Conservation (phyloP, 352 stramenopile species). For the Phytophthora syringae region DNA sequence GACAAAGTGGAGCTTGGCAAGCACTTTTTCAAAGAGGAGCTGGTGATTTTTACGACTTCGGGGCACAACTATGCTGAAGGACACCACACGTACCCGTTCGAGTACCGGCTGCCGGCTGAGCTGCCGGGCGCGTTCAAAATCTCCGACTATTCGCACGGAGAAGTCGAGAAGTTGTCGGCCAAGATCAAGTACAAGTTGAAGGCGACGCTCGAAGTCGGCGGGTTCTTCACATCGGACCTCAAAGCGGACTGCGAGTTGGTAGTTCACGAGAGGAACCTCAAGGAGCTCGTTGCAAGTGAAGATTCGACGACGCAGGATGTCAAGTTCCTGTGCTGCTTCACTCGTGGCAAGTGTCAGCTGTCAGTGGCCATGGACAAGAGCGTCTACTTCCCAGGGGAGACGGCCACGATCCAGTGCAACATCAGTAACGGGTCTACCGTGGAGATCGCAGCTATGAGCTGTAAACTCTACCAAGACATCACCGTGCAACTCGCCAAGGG, state of each 20-base stretch:
- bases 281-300: constrained; percentile 49
- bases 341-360: constrained; percentile 55
- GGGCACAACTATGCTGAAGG: constrained; percentile 43
- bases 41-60: constrained; percentile 57
- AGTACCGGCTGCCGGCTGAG: constrained; percentile 60
- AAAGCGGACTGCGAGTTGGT: constrained; percentile 63
- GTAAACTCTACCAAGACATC: constrained; percentile 62
- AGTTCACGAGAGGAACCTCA: constrained; percentile 63
- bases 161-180: constrained; percentile 51
- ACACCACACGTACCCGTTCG: constrained; percentile 69
- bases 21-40: constrained; percentile 78
- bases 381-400: constrained; percentile 67
- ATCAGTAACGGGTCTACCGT: constrained; percentile 65
- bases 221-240: constrained; percentile 68
- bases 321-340: constrained; percentile 71
- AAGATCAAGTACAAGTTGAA: constrained; percentile 87
- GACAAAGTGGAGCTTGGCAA: constrained; percentile 45
- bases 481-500: constrained; percentile 42
- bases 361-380: constrained; percentile 80
- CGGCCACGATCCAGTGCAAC: constrained; percentile 63
- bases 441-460: constrained; percentile 68
- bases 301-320: constrained; percentile 65
- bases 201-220: constrained; percentile 65
- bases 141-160: constrained; percentile 49
- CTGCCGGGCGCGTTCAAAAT: constrained; percentile 67